Evolutionary conservation across 805 yeast genomes (phyloP), one percentile per base, ranked within the genome.

Genomic region (Babjeviella inositovora): DNA sequence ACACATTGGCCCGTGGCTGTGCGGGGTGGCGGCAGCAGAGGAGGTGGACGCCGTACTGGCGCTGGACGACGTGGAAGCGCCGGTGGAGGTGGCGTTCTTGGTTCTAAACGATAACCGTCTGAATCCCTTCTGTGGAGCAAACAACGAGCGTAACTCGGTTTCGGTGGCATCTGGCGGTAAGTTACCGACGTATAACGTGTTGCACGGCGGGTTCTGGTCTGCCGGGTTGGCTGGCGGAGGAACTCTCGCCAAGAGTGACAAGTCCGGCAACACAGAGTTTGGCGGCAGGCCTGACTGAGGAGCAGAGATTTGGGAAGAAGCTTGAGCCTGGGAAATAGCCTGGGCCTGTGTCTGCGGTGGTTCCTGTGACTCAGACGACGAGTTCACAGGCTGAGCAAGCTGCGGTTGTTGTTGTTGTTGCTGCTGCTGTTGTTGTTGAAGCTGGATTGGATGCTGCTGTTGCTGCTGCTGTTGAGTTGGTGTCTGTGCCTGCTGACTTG

Each of bases 171-270:
- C 95, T 10, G 94, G 94, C 3, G 98, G 97, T 39, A 90, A 60
- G 45, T 90, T 90, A 11, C 98, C 98, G 22, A 90, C 98, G 39
- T 90, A 90, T 27, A 90, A 56, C 0, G 98, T 90, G 46, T 90
- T 90, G 53, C 98, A 90, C 6, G 98, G 98, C 4, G 98, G 97
- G 43, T 90, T 90, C 50, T 90, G 98, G 48, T 90, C 98, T 2
- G 98, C 97, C 5, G 98, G 98, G 40, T 87, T 87, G 1, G 94
- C 94, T 5, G 92, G 93, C 4, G 87, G 84, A 8, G 90, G 92
- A 15, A 79, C 84, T 32, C 82, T 53, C 0, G 87, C 84, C 22
- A 79, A 49, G 21, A 77, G 51, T 1, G 84, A 72, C 31, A 77
- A 54, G 41, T 77, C 90, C 0, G 72, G 72, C 8, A 52, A 63